Evolutionary conservation across 2,329 filamentous ascomycete species (phyloP).

Genomic region (Nannizziopsis arthrosporioides): DNA sequence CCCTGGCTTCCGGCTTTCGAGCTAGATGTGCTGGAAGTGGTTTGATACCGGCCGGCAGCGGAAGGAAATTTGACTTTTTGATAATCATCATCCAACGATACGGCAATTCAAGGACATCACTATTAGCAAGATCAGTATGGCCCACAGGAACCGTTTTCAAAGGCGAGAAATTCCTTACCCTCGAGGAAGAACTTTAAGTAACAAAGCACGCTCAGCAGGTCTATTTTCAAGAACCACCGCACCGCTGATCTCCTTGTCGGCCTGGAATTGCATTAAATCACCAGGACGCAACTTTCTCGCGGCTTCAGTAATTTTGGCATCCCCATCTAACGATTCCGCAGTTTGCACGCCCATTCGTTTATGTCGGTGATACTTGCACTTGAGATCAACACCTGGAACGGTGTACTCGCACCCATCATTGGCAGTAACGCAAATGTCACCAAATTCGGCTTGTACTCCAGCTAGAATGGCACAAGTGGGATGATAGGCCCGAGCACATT

Average conservation of each 20-base stretch:
- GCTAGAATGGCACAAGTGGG: constrained; percentile 87
- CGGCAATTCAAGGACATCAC: constrained; percentile 50
- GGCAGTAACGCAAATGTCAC: constrained; percentile 71
- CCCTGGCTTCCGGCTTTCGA: constrained; percentile 40
- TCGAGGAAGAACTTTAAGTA: constrained; percentile 74
- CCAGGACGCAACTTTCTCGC: constrained; percentile 58
- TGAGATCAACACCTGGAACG: constrained; percentile 82
- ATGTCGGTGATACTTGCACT: constrained; percentile 83
- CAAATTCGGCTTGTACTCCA: constrained; percentile 81
- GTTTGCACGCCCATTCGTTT: constrained; percentile 71
- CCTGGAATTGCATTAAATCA: constrained; percentile 79
- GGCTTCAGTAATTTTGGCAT: constrained; percentile 55
- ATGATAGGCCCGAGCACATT: constrained; percentile 87
- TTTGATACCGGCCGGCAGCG: constrained; percentile 36
- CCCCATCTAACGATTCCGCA: constrained; percentile 56
- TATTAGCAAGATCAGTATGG: constrained; percentile 13
- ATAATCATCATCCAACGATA: constrained; percentile 41
- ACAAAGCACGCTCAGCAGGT: constrained; percentile 57
- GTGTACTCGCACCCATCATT: constrained; percentile 89
- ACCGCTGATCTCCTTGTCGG: constrained; percentile 76
- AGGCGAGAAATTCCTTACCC: constrained; percentile 47
- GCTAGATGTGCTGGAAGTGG: constrained; percentile 38
- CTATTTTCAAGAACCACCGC: constrained; percentile 79
- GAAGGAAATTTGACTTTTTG: constrained; percentile 39
- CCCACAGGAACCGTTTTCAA: neutral